These are phyloP conservation scores for Coemansia sp. DNA, from an alignment of 192 early-diverging fungal species.

Conservation along the genomic window DNA sequence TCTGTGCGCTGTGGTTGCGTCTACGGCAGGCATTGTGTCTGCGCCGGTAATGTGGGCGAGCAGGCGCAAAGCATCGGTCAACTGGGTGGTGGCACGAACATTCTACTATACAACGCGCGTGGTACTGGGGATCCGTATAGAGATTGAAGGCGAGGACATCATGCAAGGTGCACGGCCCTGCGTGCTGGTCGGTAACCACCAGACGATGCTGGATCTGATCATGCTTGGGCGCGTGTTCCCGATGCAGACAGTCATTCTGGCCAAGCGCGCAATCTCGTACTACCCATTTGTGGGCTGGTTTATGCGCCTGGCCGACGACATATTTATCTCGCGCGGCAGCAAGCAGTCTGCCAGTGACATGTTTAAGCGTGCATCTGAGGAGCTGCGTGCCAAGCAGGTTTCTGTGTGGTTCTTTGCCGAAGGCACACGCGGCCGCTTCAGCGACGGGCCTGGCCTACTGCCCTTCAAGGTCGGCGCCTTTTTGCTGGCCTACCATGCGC, in stretches of 20 bases:
- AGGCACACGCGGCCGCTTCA: slow-evolving; percentile 82
- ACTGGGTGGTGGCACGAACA: slow-evolving; percentile 62
- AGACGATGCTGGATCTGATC: slow-evolving; percentile 76
- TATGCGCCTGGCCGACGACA: slow-evolving; percentile 71
- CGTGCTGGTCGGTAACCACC: slow-evolving; percentile 81
- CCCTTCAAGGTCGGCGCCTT: slow-evolving; percentile 97
- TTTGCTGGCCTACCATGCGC: slow-evolving; percentile 85
- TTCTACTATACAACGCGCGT: slow-evolving; percentile 55
- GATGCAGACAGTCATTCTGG: slow-evolving; percentile 65
- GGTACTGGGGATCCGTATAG: slow-evolving; percentile 59
- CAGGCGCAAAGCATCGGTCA: slow-evolving; percentile 58
- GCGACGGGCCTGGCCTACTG: slow-evolving; percentile 59
- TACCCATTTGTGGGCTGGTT: slow-evolving; percentile 78
- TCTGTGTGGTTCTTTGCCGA: slow-evolving; percentile 90
- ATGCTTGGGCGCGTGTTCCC: slow-evolving; percentile 72
- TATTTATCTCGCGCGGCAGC: slow-evolving; percentile 90
- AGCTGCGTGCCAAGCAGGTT: slow-evolving; percentile 73
- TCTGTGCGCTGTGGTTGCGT: slow-evolving; percentile 43
- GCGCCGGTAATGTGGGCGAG: slow-evolving; percentile 58
- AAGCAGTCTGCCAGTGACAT: slow-evolving; percentile 76
- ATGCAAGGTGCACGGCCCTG: slow-evolving; percentile 53
- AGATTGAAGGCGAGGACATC: slow-evolving; percentile 63
- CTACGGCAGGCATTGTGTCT: slow-evolving; percentile 54
- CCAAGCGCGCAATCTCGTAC: slow-evolving; percentile 71
- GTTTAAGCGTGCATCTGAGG: slow-evolving; percentile 70